Base-by-base conservation (phyloP, 495 filamentous ascomycete species). In the Bombardia bombarda region DNA sequence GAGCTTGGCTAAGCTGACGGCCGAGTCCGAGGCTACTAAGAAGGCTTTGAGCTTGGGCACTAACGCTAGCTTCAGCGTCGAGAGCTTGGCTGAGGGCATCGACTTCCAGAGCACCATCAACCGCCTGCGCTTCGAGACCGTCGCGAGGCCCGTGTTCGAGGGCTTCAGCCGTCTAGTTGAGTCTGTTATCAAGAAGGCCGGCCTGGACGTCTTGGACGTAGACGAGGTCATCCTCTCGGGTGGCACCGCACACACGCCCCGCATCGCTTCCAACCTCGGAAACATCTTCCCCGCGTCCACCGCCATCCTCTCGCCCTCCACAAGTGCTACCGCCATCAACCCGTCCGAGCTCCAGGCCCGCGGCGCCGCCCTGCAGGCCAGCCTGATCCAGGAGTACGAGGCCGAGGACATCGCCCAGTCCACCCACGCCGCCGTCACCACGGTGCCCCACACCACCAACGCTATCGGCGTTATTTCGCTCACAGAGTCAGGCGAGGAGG, bases 191-290 rank as follows among this genome's bases (percentile, higher is more conserved):
- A 83, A 87, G 71, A 96, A 96, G 76, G 92, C 92, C 4, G 84
- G 81, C 14, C 74, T 98, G 18, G 92, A 98, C 58, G 74, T 92
- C 32, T 73, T 98, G 26, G 93, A 98, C 53, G 81, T 98, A 33
- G 84, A 95, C 51, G 87, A 95, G 74, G 83, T 98, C 42, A 89
- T 98, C 59, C 80, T 96, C 38, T 86, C 87, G 7, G 92, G 92
- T 47, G 92, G 92, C 56, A 83, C 83, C 42, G 84, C 89, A 5
- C 92, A 98, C 73, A 96, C 87, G 7, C 93, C 92, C 36, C 86
- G 87, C 64, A 87, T 96, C 49, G 90, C 93, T 32, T 65, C 74
- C 47, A 79, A 87, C 50, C 63, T 94, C 41, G 57, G 70, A 49
- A 70, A 71, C 60, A 77, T 89, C 70, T 97, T 97, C 82, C 82